Evolutionary conservation across 352 stramenopile species (phyloP), one percentile per base, ranked within the genome.

Genomic region (Globisporangium abappressorium): DNA sequence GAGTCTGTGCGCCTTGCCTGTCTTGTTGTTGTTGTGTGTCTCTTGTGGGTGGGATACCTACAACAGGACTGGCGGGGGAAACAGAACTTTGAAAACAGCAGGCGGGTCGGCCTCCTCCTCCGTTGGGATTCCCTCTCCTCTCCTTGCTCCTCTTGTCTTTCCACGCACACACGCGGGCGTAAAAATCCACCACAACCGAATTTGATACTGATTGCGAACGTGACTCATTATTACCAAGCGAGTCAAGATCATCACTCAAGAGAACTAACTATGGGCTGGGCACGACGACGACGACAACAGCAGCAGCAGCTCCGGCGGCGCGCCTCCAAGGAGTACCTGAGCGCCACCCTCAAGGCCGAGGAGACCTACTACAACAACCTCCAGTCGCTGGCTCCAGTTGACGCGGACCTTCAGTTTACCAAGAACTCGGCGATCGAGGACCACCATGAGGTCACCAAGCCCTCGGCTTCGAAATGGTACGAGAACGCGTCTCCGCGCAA

Each of bases 271-370:
- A 71, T 71, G 66, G 66, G 66, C 41, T 67, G 66, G 66, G 49
- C 66, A 24, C 66, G 66, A 62, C 53, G 66, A 59, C 60, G 66
- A 51, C 66, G 66, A 41, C 59, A 66, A 18, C 66, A 67, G 66
- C 66, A 71, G 66, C 66, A 71, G 61, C 66, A 63, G n/a, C 58
- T 71, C 38, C 66, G 66, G 8, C 66, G 66, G 20, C 66, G 56
- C 30, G 51, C 61, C 20, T 46, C 59, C 51, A 64, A 64, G 57
- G 65, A 70, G 36, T 51, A 34, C 30, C 28, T 20, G 33, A 28
- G 11, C 55, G 6, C 53, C 36, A 28, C 26, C 20, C 20, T 26
- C 51, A 46, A 33, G 56, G 30, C 56, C 20, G 18, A n/a, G 30
- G 15, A 28, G 55, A 24, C 20, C 20, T 43, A 61, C 56, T 22